Evolutionary conservation across 2,329 filamentous ascomycete species (phyloP).

Genomic region (Ophiostoma sp.): DNA sequence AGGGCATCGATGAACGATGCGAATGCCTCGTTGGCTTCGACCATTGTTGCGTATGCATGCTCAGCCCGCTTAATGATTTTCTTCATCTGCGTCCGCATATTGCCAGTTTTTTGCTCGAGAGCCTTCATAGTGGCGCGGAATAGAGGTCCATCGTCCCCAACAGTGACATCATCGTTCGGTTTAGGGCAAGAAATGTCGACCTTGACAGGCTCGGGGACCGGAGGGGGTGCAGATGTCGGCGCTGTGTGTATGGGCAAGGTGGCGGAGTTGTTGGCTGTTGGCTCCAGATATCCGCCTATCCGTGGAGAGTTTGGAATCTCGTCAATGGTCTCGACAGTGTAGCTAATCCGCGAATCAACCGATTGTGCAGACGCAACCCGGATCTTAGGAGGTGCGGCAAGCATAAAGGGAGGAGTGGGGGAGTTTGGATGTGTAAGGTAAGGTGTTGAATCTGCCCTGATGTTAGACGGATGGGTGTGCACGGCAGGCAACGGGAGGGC

Average conservation of each 20-base stretch:
- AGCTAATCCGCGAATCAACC: conserved; percentile 76
- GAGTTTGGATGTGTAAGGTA: conserved; percentile 50
- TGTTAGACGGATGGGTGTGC: conserved; percentile 13
- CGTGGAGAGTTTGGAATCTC: conserved; percentile 56
- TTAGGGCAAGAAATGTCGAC: conserved; percentile 84
- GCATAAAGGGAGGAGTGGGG: conserved; percentile 66
- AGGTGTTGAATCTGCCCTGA: conserved; percentile 39
- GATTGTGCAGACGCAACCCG: conserved; percentile 84
- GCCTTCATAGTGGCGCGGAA: conserved; percentile 97
- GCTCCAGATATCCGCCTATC: conserved; percentile 17
- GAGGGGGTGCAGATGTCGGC: conserved; percentile 17
- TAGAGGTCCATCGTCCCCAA: conserved; percentile 85
- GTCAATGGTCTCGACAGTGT: conserved; percentile 59
- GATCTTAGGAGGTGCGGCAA: conserved; percentile 68
- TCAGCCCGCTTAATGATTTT: conserved; percentile 94
- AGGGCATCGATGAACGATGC: conserved; percentile 77
- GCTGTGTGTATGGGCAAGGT: conserved; percentile 28
- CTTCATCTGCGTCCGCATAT: conserved; percentile 91
- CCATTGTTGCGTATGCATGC: conserved; percentile 72
- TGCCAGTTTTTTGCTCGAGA: conserved; percentile 91
- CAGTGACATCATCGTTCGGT: conserved; percentile 76
- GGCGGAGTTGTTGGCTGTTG: conserved; percentile 24
- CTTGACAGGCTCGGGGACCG: conserved; percentile 56
- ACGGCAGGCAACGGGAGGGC: neutral
- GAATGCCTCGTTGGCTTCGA: conserved; percentile 80